Evolutionary conservation across 352 stramenopile genomes (phyloP), one percentile per base, ranked within the genome.

Genomic region (Thalassiosira hispida): DNA sequence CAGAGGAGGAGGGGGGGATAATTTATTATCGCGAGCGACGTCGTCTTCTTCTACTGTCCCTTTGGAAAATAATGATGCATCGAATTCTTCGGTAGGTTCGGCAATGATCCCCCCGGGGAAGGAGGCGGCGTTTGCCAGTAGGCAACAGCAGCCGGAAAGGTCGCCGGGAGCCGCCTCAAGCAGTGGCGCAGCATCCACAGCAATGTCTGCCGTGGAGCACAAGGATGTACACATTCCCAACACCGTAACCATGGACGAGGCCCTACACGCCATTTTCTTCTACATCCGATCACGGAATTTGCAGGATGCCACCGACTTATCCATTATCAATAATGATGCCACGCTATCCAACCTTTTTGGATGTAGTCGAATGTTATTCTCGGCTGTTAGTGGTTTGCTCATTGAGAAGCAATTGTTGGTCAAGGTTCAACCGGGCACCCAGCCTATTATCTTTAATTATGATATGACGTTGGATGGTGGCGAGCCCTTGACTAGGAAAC

Each of bases 181-280:
- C 8, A 12, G 9, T 44, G n/a, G 2, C 3, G 31, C 5, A 44
- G 23, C 53, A 14, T 6, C 18, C 33, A 38, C 42, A 9, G 6
- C 57, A 46, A 9, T 12, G 16, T n/a, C 42, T n/a, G 9, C 16
- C 12, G 31, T 40, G 29, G 73, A 67, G 11, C 29, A 64, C 35
- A 75, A 81, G 29, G 70, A 84, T 35, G 29, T 72, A 27, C 23
- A 69, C 38, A 74, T 91, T 38, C 88, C 88, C 18, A 52, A 73
- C n/a, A 78, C 78, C 12, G 44, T 93, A 9, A 90, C 82, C 1
- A 86, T 90, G 81, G 73, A 89, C 20, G 84, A 93, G 74, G 81
- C 87, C 35, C 44, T 87, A 14, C 68, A 63, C 23, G 71, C 76
- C 9, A 63, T 93, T 4, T 91, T 86, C 61, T 81, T 72, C 16